Conservation (phyloP, 2,329 filamentous ascomycete species). For the Alternaria brassicicola region DNA sequence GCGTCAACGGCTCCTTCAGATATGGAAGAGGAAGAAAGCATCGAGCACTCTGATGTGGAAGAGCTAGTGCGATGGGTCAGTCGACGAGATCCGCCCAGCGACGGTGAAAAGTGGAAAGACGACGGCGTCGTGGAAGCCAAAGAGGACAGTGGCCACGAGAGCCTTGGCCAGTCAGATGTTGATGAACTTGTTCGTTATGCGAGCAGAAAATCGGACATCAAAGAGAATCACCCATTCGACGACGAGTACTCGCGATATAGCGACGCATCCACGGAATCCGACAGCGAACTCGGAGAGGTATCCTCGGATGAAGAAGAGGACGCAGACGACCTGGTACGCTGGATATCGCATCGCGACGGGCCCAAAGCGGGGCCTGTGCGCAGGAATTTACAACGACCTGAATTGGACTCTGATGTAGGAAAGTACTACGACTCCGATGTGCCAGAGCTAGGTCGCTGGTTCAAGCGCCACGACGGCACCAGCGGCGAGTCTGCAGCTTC, state of each 20-base stretch:
- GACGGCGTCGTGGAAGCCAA: constrained; percentile 9
- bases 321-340: constrained; percentile 32
- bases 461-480: constrained; percentile 28
- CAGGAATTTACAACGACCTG: constrained; percentile 8
- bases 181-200: constrained; percentile 40
- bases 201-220: constrained; percentile 25
- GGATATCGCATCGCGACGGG: constrained; percentile 32
- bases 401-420: constrained; percentile 15
- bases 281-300: constrained; percentile 25
- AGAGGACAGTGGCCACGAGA: constrained; percentile 36
- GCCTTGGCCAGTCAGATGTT: constrained; percentile 39
- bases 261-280: constrained; percentile 40
- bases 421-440: constrained; percentile 30
- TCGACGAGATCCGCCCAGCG: constrained; percentile 35
- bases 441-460: constrained; percentile 30
- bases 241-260: constrained; percentile 23
- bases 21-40: constrained; percentile 30
- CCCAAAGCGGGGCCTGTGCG: constrained; percentile 29
- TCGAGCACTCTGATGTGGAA: constrained; percentile 42
- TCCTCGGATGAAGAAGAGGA: constrained; percentile 27
- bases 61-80: constrained; percentile 45
- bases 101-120: constrained; percentile 29
- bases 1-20: constrained; percentile 35
- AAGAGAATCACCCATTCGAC: neutral
- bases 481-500: constrained; percentile 30